phyloP scores from a whole-genome alignment of 371 early-diverging fungal species.

The Rhizopus sp. region DNA sequence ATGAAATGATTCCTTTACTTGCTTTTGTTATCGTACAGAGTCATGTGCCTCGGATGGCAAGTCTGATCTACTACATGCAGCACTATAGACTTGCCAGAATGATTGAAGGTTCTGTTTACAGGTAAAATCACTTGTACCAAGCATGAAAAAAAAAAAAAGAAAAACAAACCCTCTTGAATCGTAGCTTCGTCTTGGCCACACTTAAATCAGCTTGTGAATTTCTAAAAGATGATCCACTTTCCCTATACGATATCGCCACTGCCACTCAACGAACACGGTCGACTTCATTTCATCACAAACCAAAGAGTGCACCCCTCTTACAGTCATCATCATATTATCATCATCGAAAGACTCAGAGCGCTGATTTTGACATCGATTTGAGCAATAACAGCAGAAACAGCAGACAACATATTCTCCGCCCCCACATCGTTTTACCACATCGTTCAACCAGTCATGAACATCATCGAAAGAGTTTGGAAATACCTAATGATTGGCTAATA shows the following conservation, averaged over 20 bases:
- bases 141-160: no score
- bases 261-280: slow-evolving; percentile 19
- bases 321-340: slow-evolving; percentile 8
- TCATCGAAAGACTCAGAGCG: slow-evolving; percentile 50
- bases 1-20: slow-evolving; percentile 65
- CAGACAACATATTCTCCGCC: slow-evolving; percentile 31
- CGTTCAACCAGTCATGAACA: slow-evolving; percentile 13
- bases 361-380: slow-evolving; percentile 31
- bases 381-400: slow-evolving; percentile 3
- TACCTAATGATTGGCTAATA: slow-evolving; percentile 42
- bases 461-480: slow-evolving; percentile 38
- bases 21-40: slow-evolving; percentile 58
- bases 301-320: slow-evolving; percentile 14
- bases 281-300: slow-evolving; percentile 5
- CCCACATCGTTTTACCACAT: slow-evolving; percentile 38
- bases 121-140: slow-evolving; percentile 22
- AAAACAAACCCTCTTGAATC: background rate
- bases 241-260: slow-evolving; percentile 38
- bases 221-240: slow-evolving; percentile 58
- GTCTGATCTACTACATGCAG: slow-evolving; percentile 59
- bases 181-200: slow-evolving; percentile 56
- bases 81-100: slow-evolving; percentile 51
- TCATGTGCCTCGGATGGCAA: slow-evolving; percentile 51
- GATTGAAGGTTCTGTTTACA: slow-evolving; percentile 52
- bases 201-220: slow-evolving; percentile 57